Evolutionary conservation across 192 early-diverging fungal genomes (phyloP), one percentile per base, ranked within the genome.

Genomic region (Mortierella claussenii): DNA sequence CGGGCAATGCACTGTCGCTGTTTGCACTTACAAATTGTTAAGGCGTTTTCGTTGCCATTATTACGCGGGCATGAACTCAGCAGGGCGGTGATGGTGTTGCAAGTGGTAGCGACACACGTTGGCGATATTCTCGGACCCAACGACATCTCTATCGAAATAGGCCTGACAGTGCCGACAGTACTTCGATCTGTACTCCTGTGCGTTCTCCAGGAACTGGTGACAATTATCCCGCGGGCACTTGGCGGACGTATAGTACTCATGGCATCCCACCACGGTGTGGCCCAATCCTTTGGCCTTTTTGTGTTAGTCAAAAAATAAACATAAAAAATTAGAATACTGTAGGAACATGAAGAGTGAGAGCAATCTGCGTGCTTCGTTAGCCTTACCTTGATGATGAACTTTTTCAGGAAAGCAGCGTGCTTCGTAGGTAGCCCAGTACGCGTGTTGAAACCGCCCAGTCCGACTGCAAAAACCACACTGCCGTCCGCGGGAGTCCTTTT

Each of bases 81-180:
- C n/a, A n/a, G n/a, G n/a, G n/a, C n/a, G n/a, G n/a, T n/a, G n/a
- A n/a, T n/a, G n/a, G n/a, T n/a, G n/a, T n/a, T n/a, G n/a, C n/a
- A n/a, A n/a, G n/a, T 55, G 53, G 3, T 28, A 32, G 15, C n/a
- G 27, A 9, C 53, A 55, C 12, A 55, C 34, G 5, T 18, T 36
- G 21, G 54, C 54, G 27, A 40, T 55, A 6, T 55, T 55, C 30
- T 55, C 54, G 2, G 54, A 31, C 1, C 54, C 54, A 12, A 55
- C 54, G 2, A 30, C 36, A 42, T 55, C 54, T 8, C 36, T 5
- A 42, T 55, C 54, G 24, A 36, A 42, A 40, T 55, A 55, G 2
- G 17, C 17, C 30, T 55, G 23, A 26, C 54, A 55, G 20, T 18
- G 6, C 7, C 34, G 36, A 26, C 54, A 55, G 26, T 42, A 55